phyloP scores from a whole-genome alignment of 2,329 filamentous ascomycete species.

The Paecilomyces variotii region DNA sequence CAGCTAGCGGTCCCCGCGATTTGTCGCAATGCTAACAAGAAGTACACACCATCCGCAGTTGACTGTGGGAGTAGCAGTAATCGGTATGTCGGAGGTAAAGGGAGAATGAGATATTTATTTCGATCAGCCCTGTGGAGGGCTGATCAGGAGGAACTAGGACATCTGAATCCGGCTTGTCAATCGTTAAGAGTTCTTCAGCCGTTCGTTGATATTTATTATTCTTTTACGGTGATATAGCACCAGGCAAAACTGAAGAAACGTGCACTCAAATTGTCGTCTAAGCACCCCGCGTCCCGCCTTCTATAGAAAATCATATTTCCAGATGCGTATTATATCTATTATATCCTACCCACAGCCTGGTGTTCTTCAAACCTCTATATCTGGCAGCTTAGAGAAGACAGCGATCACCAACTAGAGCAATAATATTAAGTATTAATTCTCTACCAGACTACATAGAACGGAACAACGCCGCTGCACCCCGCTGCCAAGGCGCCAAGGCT shows the following conservation, averaged over 20 bases:
- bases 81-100: neutral
- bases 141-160: neutral
- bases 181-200: neutral
- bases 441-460: neutral
- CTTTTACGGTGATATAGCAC: neutral
- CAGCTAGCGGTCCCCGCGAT: conserved; percentile 11
- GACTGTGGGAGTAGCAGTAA: neutral
- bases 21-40: conserved; percentile 1
- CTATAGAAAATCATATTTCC: too few species aligned
- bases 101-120: neutral
- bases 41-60: neutral
- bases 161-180: neutral
- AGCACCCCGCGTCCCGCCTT: neutral
- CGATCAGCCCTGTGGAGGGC: neutral
- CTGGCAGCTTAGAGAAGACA: too few species aligned
- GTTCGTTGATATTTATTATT: neutral
- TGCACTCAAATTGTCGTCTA: too few species aligned
- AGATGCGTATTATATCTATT: too few species aligned
- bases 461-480: neutral
- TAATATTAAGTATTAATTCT: too few species aligned
- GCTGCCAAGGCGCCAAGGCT: neutral
- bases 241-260: neutral
- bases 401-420: neutral
- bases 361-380: too few species aligned
- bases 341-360: too few species aligned